phyloP scores from a whole-genome alignment of 108 stramenopile genomes.

The Seminavis robusta region DNA sequence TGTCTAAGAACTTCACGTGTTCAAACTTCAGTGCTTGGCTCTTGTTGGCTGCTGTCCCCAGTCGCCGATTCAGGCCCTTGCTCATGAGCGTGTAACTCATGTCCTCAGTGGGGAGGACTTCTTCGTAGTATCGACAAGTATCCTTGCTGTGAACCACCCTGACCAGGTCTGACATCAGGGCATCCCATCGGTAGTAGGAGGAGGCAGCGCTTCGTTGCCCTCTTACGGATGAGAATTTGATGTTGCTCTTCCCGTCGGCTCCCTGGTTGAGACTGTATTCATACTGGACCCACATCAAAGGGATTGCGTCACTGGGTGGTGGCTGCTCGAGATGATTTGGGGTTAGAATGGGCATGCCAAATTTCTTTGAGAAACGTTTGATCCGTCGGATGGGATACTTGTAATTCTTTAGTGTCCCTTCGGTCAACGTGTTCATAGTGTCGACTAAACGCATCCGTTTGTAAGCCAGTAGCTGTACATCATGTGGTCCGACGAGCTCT shows the following conservation, averaged over 20 bases:
- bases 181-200: background rate
- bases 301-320: background rate
- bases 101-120: background rate
- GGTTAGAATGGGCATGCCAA: background rate
- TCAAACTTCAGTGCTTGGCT: background rate
- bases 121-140: background rate
- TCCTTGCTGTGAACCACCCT: background rate
- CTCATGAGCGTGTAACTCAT: background rate
- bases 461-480: background rate
- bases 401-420: background rate
- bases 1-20: background rate
- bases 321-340: background rate
- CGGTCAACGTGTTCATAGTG: background rate
- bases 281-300: background rate
- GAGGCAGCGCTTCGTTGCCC: background rate
- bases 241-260: background rate
- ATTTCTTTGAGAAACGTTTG: background rate
- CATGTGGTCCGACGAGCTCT: background rate
- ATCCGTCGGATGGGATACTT: background rate
- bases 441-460: conserved; percentile 1
- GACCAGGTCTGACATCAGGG: background rate
- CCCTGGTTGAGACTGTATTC: background rate
- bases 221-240: background rate
- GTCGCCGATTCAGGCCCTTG: background rate
- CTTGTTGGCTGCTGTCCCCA: background rate